Evolutionary conservation across 1,139 yeast genomes (phyloP).

Genomic region (Diutina scorzettiae): DNA sequence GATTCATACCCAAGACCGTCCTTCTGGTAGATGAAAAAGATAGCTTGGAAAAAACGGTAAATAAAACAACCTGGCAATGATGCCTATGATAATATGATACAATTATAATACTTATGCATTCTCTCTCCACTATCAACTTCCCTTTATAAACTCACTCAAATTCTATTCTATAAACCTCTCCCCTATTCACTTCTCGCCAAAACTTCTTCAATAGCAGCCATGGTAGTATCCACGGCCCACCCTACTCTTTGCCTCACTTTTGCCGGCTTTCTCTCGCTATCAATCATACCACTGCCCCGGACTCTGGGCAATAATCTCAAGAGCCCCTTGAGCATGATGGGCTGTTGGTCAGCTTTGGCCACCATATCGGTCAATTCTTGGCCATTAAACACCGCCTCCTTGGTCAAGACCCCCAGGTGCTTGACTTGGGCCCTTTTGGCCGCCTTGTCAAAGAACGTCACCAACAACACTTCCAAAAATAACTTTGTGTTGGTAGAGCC

Average conservation of each 20-base stretch:
- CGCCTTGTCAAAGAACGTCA: constrained; percentile 50
- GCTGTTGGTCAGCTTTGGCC: constrained; percentile 51
- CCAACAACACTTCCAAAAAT: constrained; percentile 63
- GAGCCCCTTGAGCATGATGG: constrained; percentile 55
- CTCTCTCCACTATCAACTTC: too few species aligned
- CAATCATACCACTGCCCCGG: constrained; percentile 14
- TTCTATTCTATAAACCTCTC: too few species aligned
- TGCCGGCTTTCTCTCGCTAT: constrained; percentile 18
- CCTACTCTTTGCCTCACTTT: constrained; percentile 32
- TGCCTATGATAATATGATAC: too few species aligned
- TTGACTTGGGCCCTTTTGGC: constrained; percentile 54
- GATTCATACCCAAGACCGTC: background rate
- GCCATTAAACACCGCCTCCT: constrained; percentile 38
- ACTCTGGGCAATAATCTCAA: constrained; percentile 48
- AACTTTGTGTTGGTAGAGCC: constrained; percentile 53
- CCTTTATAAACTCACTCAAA: too few species aligned
- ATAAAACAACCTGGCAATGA: too few species aligned
- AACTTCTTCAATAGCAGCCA: background rate
- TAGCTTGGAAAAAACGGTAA: too few species aligned
- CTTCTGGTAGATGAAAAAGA: too few species aligned
- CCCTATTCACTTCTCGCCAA: background rate
- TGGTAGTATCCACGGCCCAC: constrained; percentile 51
- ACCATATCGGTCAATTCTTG: constrained; percentile 42
- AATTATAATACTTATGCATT: too few species aligned
- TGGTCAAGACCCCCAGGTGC: constrained; percentile 35